A percentile compares a stretch with the other conserved stretches of the same genome.
Conservation (phyloP, 768 basidiomycete genomes). For the Rhizopogon vinicolor region DNA sequence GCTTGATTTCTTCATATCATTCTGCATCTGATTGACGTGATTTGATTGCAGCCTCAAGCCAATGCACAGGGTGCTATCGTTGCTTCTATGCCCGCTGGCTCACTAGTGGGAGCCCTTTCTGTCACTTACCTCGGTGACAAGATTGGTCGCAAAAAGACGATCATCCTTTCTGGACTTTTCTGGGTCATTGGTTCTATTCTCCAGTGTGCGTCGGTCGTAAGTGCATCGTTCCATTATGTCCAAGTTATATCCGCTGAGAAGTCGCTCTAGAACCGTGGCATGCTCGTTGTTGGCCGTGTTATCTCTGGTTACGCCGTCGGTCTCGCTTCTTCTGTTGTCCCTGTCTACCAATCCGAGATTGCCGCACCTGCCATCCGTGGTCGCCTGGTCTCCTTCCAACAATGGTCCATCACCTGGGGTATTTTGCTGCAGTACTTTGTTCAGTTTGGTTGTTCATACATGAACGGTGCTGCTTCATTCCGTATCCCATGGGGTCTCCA, state of each 20-base stretch:
- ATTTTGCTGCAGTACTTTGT: conserved; percentile 74
- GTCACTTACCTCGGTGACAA: conserved; percentile 61
- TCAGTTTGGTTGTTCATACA: conserved; percentile 67
- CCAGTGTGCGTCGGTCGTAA: conserved; percentile 55
- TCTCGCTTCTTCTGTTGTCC: conserved; percentile 60
- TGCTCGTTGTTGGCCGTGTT: conserved; percentile 69
- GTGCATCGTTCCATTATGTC: conserved; percentile 6
- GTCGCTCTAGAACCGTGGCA: conserved; percentile 52
- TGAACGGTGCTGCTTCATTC: conserved; percentile 67
- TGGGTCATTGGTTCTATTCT: conserved; percentile 72
- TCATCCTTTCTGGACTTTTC: conserved; percentile 62
- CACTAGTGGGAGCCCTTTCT: conserved; percentile 59
- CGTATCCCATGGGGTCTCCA: conserved; percentile 80
- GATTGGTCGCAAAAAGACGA: conserved; percentile 60
- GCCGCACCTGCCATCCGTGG: conserved; percentile 71
- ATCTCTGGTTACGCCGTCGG: conserved; percentile 67
- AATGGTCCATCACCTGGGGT: conserved; percentile 81
- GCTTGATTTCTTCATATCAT: neutral
- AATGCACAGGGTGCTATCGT: conserved; percentile 68
- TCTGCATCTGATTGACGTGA: conserved; percentile 1
- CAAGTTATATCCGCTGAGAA: neutral
- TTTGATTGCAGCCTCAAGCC: conserved; percentile 35
- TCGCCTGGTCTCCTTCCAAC: conserved; percentile 71
- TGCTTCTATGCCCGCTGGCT: conserved; percentile 74
- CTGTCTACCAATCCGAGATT: conserved; percentile 73